phyloP scores from a whole-genome alignment of 2,329 filamentous ascomycete species.

The Sporothrix humicola region DNA sequence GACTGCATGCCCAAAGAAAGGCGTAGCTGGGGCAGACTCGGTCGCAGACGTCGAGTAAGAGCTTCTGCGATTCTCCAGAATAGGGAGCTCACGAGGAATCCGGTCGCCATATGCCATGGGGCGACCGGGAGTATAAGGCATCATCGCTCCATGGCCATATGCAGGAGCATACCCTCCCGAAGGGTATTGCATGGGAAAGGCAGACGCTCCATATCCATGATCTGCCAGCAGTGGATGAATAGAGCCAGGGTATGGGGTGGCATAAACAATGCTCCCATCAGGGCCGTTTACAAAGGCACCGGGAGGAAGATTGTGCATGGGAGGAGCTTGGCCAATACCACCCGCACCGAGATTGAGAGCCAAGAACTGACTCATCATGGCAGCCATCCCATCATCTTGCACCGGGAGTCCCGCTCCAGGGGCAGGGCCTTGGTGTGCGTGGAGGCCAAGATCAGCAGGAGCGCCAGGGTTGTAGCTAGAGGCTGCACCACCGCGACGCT shows the following conservation, averaged over 20 bases:
- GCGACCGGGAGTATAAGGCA: constrained; percentile 59
- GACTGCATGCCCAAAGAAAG: constrained; percentile 64
- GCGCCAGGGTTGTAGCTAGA: constrained; percentile 28
- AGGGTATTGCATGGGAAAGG: constrained; percentile 39
- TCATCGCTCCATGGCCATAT: constrained; percentile 42
- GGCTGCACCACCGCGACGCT: constrained; percentile 30
- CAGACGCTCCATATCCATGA: constrained; percentile 40
- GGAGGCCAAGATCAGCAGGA: constrained; percentile 20
- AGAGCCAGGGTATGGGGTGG: constrained; percentile 38
- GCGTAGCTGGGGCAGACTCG: constrained; percentile 69
- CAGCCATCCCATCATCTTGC: constrained; percentile 36
- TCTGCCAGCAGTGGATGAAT: constrained; percentile 41
- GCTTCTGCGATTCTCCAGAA: constrained; percentile 68
- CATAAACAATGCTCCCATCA: constrained; percentile 43
- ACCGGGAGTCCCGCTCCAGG: constrained; percentile 22
- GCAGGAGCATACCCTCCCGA: constrained; percentile 34
- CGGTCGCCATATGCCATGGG: constrained; percentile 53
- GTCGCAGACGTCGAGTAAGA: constrained; percentile 67
- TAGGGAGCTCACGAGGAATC: constrained; percentile 61
- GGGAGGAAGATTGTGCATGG: constrained; percentile 41
- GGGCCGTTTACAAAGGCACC: constrained; percentile 39
- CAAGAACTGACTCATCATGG: constrained; percentile 44
- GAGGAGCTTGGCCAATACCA: constrained; percentile 38
- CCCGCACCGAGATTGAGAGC: constrained; percentile 40
- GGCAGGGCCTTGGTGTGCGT: constrained; percentile 27